Base-by-base conservation (phyloP, 2,329 filamentous ascomycete genomes). In the Rhytidhysteron rufulum region DNA sequence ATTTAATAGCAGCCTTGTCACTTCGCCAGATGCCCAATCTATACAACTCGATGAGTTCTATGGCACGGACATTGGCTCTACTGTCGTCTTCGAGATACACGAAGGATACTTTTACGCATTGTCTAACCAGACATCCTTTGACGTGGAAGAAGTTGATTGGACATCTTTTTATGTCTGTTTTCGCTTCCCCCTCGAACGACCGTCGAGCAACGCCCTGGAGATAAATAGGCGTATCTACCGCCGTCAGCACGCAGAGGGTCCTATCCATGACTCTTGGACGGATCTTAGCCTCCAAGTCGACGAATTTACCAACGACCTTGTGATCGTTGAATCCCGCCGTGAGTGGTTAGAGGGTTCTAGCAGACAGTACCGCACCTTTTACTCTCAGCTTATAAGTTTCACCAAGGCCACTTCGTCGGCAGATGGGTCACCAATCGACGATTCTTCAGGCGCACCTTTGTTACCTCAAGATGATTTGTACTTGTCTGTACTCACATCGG, bases 251-350 rank as follows among this genome's bases (percentile, higher is more conserved):
- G 68, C 67, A 20, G 85, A 89, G 57, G 85, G 85, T 0, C 78
- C 83, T 0, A 80, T 88, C 13, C 84, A 89, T 49, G 82, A 88
- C 50, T 76, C 83, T 3, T 90, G 85, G 85, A 83, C 79, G 0
- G 78, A 80, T 42, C 65, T 90, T 3, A 75, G 75, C 4, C 66
- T 89, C 1, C 73, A 78, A 20, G 70, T 69, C 24, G 78, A 86
- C 43, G 80, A 86, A 43, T 51, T 53, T 9, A 81, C 75, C 0
- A 78, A 79, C 1, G 61, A 71, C 11, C 62, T 85, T 1, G 69
- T 77, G 37, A 80, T 87, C 15, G 63, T 86, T 1, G 86, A 90
- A 59, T 77, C 76, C 21, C 74, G 86, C 11, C 81, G 80, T 20
- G 86, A 89, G 58, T 88, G 82, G 80, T 70, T 65, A 8, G 55